Percentiles rank a stretch among this genome's conserved stretches.
Evolutionary conservation across 768 basidiomycete species (phyloP).

Genomic region (Boletellus emodensis): DNA sequence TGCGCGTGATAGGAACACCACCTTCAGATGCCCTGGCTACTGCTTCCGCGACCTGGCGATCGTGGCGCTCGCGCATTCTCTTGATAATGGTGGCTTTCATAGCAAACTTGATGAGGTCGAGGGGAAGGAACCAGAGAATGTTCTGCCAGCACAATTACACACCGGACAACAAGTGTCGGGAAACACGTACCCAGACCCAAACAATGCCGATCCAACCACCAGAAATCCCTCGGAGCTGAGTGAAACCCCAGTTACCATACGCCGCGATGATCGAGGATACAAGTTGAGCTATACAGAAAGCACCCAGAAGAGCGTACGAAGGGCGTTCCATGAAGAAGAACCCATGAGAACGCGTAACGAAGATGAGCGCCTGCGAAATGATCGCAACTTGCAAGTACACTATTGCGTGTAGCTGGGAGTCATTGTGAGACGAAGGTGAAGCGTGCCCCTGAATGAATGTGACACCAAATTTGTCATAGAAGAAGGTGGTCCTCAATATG

Average conservation of each 20-base stretch:
- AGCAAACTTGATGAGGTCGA: constrained; percentile 93
- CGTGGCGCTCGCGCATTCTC: constrained; percentile 65
- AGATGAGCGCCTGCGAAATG: constrained; percentile 97
- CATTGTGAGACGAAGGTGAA: constrained; percentile 41
- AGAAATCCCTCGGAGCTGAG: constrained; percentile 70
- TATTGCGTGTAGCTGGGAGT: constrained; percentile 79
- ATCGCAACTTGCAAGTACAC: constrained; percentile 97
- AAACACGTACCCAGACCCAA: constrained; percentile 83
- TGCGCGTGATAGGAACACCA: constrained; percentile 73
- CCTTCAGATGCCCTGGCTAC: constrained; percentile 32
- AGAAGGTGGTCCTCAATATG: constrained; percentile 85
- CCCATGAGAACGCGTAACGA: constrained; percentile 89
- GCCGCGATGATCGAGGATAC: constrained; percentile 94
- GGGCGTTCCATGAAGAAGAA: constrained; percentile 98
- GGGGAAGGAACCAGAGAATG: constrained; percentile 92
- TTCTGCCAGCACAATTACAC: constrained; percentile 48
- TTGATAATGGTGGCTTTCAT: constrained; percentile 95
- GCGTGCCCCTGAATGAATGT: too few relatives aligned
- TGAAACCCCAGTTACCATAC: constrained; percentile 94
- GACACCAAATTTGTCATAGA: constrained; percentile 84
- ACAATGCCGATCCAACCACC: constrained; percentile 97
- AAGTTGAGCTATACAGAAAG: constrained; percentile 92
- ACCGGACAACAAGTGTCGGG: background rate
- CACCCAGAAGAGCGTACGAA: constrained; percentile 80
- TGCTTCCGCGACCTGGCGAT: constrained; percentile 38